Evolutionary conservation across 495 filamentous ascomycete species (phyloP).

Genomic region (Tuber indicum): DNA sequence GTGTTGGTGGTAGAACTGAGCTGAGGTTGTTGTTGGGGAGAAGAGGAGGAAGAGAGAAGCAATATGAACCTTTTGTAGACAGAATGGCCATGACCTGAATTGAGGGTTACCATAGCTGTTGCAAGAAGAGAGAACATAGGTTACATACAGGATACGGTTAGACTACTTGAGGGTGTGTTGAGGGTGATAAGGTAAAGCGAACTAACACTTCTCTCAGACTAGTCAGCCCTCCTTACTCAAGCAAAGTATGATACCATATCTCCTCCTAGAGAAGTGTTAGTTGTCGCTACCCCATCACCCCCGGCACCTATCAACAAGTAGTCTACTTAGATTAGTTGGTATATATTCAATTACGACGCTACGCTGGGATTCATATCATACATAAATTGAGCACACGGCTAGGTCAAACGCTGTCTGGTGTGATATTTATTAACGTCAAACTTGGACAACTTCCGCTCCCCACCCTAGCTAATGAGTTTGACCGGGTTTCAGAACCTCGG

Average conservation of each 20-base stretch:
- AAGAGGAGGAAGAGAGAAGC: background rate
- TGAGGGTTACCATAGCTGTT: background rate
- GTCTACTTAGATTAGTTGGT: too few species aligned
- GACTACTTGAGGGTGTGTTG: too few species aligned
- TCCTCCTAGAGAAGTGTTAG: too few species aligned
- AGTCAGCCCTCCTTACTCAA: too few species aligned
- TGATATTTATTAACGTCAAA: background rate
- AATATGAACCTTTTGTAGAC: background rate
- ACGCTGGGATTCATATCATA: too few species aligned
- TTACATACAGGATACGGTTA: background rate
- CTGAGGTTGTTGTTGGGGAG: background rate
- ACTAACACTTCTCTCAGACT: too few species aligned
- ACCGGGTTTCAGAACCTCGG: background rate
- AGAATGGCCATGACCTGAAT: background rate
- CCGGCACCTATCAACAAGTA: too few species aligned
- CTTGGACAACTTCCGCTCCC: background rate
- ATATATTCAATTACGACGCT: too few species aligned
- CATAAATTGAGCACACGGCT: too few species aligned
- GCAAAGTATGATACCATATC: too few species aligned
- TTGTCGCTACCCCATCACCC: too few species aligned
- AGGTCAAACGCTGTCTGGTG: background rate
- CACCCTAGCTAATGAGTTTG: background rate
- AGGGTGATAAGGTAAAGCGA: too few species aligned
- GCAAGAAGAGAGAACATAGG: background rate
- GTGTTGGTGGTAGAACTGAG: background rate